A percentile compares a stretch with the other conserved stretches of the same genome.
Conservation (phyloP, 2,329 filamentous ascomycete species). For the Fusarium agapanthi region DNA sequence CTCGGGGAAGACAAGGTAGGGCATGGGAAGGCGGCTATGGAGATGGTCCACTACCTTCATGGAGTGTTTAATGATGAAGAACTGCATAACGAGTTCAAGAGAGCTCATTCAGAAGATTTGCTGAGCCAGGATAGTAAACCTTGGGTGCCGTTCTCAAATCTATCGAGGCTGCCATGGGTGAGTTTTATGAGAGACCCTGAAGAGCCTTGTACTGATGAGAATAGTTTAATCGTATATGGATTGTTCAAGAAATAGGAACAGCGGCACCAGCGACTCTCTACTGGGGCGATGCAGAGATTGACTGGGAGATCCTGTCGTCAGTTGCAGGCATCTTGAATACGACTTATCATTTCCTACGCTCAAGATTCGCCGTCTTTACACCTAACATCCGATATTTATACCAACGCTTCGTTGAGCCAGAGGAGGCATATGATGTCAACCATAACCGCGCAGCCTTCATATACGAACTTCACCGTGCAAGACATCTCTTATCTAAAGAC, state of each 20-base stretch:
- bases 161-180: slow-evolving; percentile 47
- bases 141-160: slow-evolving; percentile 46
- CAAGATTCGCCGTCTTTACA: slow-evolving; percentile 44
- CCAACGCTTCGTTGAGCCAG: slow-evolving; percentile 47
- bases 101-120: slow-evolving; percentile 44
- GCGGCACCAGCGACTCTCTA: slow-evolving; percentile 45
- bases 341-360: slow-evolving; percentile 45
- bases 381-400: slow-evolving; percentile 48
- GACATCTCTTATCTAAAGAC: slow-evolving; percentile 46
- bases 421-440: slow-evolving; percentile 35
- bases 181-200: slow-evolving; percentile 10
- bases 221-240: slow-evolving; percentile 50
- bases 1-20: slow-evolving; percentile 44
- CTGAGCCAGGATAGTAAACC: slow-evolving; percentile 38
- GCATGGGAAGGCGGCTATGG: slow-evolving; percentile 42
- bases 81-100: slow-evolving; percentile 42
- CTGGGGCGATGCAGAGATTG: slow-evolving; percentile 46
- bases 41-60: slow-evolving; percentile 42
- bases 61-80: slow-evolving; percentile 45
- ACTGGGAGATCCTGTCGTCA: slow-evolving; percentile 46
- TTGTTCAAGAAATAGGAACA: slow-evolving; percentile 51
- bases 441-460: slow-evolving; percentile 48
- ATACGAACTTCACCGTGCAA: slow-evolving; percentile 49
- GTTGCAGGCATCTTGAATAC: slow-evolving; percentile 46
- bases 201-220: background rate